Conservation (phyloP, 305 asterid species). For the Fraxinus paxiana region DNA sequence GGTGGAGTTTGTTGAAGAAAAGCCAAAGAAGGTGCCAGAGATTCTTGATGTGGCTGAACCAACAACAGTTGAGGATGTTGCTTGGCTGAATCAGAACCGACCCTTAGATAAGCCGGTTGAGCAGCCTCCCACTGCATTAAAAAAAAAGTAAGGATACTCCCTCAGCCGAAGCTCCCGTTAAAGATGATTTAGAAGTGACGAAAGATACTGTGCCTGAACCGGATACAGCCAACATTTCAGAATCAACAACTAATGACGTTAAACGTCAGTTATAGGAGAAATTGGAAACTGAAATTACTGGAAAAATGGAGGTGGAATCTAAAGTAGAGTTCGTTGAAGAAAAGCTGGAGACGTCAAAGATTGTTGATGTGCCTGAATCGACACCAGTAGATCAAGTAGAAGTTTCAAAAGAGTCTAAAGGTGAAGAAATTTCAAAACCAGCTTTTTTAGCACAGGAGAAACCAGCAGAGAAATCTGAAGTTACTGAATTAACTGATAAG, state of each 20-base stretch:
- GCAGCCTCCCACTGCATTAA: constrained; percentile 12
- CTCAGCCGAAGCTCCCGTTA: not conserved
- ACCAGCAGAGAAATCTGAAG: constrained; percentile 21
- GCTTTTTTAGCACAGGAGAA: constrained; percentile 33
- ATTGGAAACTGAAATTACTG: constrained; percentile 20
- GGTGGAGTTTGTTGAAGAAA: no score
- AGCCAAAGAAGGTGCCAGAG: no score
- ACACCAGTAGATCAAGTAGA: constrained; percentile 26
- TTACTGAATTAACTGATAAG: constrained; percentile 21
- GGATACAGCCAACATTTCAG: not conserved
- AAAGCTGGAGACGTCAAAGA: constrained; percentile 24
- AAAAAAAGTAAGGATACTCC: constrained; percentile 20
- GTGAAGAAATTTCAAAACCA: constrained; percentile 18
- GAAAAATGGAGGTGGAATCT: constrained; percentile 16
- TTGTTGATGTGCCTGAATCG: constrained; percentile 23
- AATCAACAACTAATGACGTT: not conserved
- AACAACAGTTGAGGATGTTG: no score
- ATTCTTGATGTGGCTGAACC: no score
- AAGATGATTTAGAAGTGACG: not conserved
- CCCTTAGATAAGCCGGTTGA: constrained; percentile 24
- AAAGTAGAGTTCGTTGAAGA: constrained; percentile 20
- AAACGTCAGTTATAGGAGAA: constrained; percentile 24
- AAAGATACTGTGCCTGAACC: constrained; percentile 24
- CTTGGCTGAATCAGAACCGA: constrained; percentile 10
- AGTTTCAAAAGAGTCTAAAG: constrained; percentile 25